Percentiles rank a stretch among this genome's conserved stretches.
Conservation (phyloP, 768 basidiomycete genomes). For the Pleurotus ostreatus region DNA sequence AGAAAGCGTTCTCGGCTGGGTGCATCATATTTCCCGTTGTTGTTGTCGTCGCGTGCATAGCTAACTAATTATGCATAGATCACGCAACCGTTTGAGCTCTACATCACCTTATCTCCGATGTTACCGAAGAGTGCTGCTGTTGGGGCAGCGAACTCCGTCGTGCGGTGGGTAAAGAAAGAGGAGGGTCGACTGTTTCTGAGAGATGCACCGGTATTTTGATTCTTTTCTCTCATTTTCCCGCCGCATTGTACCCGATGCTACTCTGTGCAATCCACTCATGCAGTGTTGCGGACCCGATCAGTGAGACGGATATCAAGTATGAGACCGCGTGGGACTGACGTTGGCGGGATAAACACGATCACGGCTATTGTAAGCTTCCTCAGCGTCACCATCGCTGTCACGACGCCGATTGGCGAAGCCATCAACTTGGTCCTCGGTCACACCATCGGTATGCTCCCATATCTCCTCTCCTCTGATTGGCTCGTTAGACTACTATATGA, state of each 20-base stretch:
- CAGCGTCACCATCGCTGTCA: not conserved
- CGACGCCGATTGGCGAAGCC: too few relatives aligned
- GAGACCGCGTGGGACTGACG: not conserved
- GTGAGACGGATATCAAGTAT: too few relatives aligned
- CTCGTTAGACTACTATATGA: not conserved
- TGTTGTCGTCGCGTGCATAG: not conserved
- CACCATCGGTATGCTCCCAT: not conserved
- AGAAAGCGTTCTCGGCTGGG: slow-evolving; percentile 95
- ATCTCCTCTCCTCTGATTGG: not conserved
- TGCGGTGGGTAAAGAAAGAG: slow-evolving; percentile 88
- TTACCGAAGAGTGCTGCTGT: slow-evolving; percentile 88
- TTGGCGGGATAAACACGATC: not conserved
- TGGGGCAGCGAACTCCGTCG: slow-evolving; percentile 84
- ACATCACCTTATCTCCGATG: slow-evolving; percentile 74
- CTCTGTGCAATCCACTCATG: not conserved
- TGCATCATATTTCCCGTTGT: slow-evolving; percentile 32
- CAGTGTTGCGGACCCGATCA: not conserved
- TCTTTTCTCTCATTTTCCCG: not conserved
- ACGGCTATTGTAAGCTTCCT: not conserved
- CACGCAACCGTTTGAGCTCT: slow-evolving; percentile 91
- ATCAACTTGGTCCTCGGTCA: not conserved
- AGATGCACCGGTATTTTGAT: slow-evolving; percentile 85
- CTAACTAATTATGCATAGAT: slow-evolving; percentile 46
- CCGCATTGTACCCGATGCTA: not conserved
- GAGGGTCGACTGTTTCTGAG: slow-evolving; percentile 77